Base-by-base conservation (phyloP, 106 monocot genomes). In the Vanilla planifolia region DNA sequence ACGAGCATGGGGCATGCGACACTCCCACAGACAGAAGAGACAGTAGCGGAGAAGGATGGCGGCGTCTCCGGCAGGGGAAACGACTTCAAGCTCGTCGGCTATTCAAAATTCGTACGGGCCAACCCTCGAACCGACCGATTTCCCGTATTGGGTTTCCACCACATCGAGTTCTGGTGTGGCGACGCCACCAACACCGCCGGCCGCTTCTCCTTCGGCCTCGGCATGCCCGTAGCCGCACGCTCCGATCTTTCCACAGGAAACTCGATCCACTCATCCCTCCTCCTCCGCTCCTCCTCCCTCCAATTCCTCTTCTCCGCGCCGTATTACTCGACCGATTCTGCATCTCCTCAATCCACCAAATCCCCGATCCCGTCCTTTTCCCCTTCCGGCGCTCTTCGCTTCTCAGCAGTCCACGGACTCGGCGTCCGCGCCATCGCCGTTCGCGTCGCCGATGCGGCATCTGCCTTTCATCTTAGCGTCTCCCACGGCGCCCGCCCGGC, bases 231-330 rank as follows among this genome's bases (percentile, higher is more conserved):
- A 60, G 39, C 59, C 22, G 59, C 90, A 62, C 35, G 37, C 34
- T 95, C 95, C 62, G 83, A 83, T 59, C 73, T 95, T 63, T 86
- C 95, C 67, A 90, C 95, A 37, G 83, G 79, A 1, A 95, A 95
- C 68, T 66, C 64, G 46, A 1, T 63, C 65, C 89, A 90, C 66
- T 78, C 78, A 43, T 95, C 95, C 60, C 73, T 79, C 60, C 80
- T 95, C 48, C 75, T 95, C 70, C 71, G 69, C 47, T 80, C 80
- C 48, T 23, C 29, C 42, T 50, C 71, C 51, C 80, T 89, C 73
- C 75, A 62, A 37, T 83, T 95, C 60, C 75, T 86, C 40, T 95
- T 89, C 83, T 50, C 89, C 63, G 74, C 89, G 37, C 89, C 89
- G 16, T 72, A 72, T 65, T 48, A 61, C 67, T 36, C 74, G 2